Evolutionary conservation across 306 rosid species (phyloP).

Genomic region (Aeschynomene evenia): DNA sequence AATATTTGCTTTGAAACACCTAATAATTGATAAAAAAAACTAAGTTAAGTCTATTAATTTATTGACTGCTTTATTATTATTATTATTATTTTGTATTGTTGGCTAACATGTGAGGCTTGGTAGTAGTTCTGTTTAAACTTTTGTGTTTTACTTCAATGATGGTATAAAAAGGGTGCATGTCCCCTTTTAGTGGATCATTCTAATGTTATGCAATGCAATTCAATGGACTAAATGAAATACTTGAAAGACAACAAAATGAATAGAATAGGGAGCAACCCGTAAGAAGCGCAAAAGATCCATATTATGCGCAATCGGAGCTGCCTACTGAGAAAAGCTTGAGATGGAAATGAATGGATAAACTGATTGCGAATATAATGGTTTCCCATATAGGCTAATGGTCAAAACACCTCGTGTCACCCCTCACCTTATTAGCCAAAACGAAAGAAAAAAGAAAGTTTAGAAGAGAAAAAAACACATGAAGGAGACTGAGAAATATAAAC

Average conservation of each 20-base stretch:
- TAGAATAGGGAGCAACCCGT: background rate
- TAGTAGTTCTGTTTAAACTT: too few species aligned
- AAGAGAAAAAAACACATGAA: background rate
- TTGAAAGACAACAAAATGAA: background rate
- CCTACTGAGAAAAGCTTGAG: background rate
- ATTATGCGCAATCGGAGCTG: background rate
- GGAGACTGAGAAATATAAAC: background rate
- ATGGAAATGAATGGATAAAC: background rate
- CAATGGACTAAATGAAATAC: background rate
- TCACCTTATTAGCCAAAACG: constrained; percentile 15
- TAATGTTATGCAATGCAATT: background rate
- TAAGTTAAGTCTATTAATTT: too few species aligned
- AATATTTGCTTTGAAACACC: too few species aligned
- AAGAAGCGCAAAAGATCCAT: background rate
- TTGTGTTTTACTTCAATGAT: too few species aligned
- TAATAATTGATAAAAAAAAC: too few species aligned
- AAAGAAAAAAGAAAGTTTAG: background rate
- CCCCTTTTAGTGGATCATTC: background rate
- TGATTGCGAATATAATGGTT: background rate
- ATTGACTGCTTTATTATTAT: too few species aligned
- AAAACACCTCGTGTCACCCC: background rate
- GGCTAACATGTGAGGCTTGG: too few species aligned
- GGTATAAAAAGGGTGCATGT: background rate
- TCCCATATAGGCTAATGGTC: constrained; percentile 2
- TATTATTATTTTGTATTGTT: too few species aligned